Evolutionary conservation across 2,329 filamentous ascomycete species (phyloP).

Genomic region (Alternaria sp.): DNA sequence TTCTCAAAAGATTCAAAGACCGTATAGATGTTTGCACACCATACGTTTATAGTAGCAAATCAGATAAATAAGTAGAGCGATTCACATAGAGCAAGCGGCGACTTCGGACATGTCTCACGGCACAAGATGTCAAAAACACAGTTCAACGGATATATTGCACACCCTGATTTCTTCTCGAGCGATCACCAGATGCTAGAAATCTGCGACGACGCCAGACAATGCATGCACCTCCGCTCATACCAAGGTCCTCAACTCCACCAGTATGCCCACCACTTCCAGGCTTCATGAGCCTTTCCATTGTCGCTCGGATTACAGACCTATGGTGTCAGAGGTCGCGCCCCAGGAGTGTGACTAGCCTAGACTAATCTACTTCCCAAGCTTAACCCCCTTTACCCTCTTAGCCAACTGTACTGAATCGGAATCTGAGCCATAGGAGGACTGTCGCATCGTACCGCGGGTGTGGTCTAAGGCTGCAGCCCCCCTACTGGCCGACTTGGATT

Average conservation of each 20-base stretch:
- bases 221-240: constrained; percentile 11
- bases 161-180: background rate
- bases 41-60: background rate
- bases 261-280: background rate
- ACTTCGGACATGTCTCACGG: background rate
- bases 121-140: background rate
- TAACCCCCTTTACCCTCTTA: constrained; percentile 71
- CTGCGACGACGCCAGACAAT: constrained; percentile 2
- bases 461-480: constrained; percentile 46
- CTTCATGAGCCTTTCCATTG: background rate
- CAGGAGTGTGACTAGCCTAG: constrained; percentile 17
- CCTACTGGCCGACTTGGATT: constrained; percentile 42
- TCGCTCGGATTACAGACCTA: constrained; percentile 28
- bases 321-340: constrained; percentile 22
- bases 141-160: constrained; percentile 11
- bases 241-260: constrained; percentile 3
- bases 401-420: constrained; percentile 65
- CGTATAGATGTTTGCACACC: background rate
- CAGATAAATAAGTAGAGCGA: background rate
- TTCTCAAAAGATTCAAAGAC: background rate
- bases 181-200: background rate
- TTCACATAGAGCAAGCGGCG: background rate
- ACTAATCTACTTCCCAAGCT: constrained; percentile 49
- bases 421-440: constrained; percentile 50
- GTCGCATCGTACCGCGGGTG: constrained; percentile 26